These are phyloP conservation scores for Macrolepiota fuliginosa DNA, from an alignment of 768 basidiomycete species.

Conservation along the genomic window DNA sequence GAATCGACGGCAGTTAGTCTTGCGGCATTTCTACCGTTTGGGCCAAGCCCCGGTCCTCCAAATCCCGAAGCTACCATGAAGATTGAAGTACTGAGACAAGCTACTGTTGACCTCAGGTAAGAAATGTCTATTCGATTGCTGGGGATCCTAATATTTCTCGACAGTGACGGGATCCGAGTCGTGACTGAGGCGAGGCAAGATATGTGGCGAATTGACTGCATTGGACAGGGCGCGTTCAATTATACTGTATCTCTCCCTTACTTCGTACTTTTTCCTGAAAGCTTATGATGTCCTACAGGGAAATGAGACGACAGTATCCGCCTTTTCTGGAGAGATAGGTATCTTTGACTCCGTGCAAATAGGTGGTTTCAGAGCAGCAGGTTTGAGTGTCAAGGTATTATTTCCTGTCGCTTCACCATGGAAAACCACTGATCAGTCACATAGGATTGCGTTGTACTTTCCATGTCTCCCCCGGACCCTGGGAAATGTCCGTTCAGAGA, in stretches of 20 bases:
- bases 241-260: slow-evolving; percentile 42
- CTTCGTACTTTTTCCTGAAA: not conserved
- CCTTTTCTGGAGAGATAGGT: slow-evolving; percentile 62
- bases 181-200: slow-evolving; percentile 58
- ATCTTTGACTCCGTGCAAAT: slow-evolving; percentile 47
- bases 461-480: slow-evolving; percentile 56
- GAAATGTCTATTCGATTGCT: slow-evolving; percentile 10
- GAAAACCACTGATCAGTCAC: not conserved
- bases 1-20: slow-evolving; percentile 55
- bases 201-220: slow-evolving; percentile 65
- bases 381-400: slow-evolving; percentile 60
- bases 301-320: slow-evolving; percentile 60
- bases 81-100: slow-evolving; percentile 65
- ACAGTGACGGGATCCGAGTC: slow-evolving; percentile 38
- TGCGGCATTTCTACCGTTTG: slow-evolving; percentile 56
- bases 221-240: slow-evolving; percentile 62
- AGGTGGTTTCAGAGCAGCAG: slow-evolving; percentile 64
- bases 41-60: slow-evolving; percentile 41
- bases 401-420: not conserved
- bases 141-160: not conserved
- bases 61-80: slow-evolving; percentile 39
- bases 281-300: slow-evolving; percentile 35
- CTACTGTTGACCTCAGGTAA: slow-evolving; percentile 62
- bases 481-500: slow-evolving; percentile 54
- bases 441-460: slow-evolving; percentile 67